phyloP scores from a whole-genome alignment of 1,284 basidiomycete genomes.

The Testicularia cyperi region DNA sequence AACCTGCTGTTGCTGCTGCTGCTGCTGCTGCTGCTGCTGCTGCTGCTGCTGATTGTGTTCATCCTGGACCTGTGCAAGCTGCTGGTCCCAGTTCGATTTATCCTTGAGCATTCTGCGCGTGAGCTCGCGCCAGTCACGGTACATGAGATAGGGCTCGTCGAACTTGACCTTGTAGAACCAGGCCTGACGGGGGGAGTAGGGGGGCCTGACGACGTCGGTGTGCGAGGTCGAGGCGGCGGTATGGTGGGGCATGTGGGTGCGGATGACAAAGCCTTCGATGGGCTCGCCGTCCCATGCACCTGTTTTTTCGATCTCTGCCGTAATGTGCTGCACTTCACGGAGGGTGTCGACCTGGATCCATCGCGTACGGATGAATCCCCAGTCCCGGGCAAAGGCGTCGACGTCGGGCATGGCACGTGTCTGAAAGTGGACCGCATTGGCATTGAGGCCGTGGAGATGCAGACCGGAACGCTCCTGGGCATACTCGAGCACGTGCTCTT shows the following conservation, averaged over 20 bases:
- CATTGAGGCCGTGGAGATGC: constrained; percentile 82
- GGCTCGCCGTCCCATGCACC: constrained; percentile 77
- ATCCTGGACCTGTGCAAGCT: background rate
- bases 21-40: too few relatives aligned
- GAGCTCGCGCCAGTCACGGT: constrained; percentile 94
- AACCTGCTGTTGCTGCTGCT: too few relatives aligned
- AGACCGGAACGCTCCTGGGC: constrained; percentile 80
- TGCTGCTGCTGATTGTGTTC: background rate
- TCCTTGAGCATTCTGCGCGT: constrained; percentile 67
- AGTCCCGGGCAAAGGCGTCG: constrained; percentile 74
- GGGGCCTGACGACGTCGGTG: constrained; percentile 31
- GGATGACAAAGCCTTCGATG: constrained; percentile 93
- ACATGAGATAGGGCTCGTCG: constrained; percentile 98
- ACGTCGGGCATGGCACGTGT: constrained; percentile 69
- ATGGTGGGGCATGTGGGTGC: constrained; percentile 47
- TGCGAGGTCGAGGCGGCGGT: constrained; percentile 58
- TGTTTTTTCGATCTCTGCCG: constrained; percentile 71
- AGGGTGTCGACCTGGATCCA: constrained; percentile 69
- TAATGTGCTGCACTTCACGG: constrained; percentile 73
- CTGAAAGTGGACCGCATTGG: constrained; percentile 70
- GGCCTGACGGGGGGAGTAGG: constrained; percentile 68
- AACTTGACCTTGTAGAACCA: constrained; percentile 99
- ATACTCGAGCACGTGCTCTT: constrained; percentile 92
- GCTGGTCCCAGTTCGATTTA: constrained; percentile 35
- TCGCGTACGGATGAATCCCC: constrained; percentile 85